Evolutionary conservation across 768 basidiomycete species (phyloP).

Genomic region (Collybia sordida): DNA sequence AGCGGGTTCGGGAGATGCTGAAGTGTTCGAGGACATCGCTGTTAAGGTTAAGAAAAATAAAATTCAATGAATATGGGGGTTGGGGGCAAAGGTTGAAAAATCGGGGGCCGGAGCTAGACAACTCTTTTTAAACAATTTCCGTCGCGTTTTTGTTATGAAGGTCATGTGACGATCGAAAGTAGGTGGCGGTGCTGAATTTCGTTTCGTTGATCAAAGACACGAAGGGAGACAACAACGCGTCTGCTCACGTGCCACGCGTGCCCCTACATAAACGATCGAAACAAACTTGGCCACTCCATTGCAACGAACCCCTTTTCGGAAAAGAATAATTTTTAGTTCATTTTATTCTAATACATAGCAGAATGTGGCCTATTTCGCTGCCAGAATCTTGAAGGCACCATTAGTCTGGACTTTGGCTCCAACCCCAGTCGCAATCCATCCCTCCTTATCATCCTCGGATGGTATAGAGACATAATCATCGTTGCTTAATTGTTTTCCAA

Average conservation of each 20-base stretch:
- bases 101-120: slow-evolving; percentile 3
- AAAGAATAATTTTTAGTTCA: not conserved
- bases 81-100: slow-evolving; percentile 20
- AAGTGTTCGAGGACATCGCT: slow-evolving; percentile 23
- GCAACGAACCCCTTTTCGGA: not conserved
- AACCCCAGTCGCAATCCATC: slow-evolving; percentile 47
- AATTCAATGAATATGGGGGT: slow-evolving; percentile 2
- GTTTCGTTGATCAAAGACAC: slow-evolving; percentile 33
- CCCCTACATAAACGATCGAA: not conserved
- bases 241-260: slow-evolving; percentile 19
- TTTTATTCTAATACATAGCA: slow-evolving; percentile 1
- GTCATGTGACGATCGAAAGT: slow-evolving; percentile 20
- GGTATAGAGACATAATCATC: slow-evolving; percentile 40
- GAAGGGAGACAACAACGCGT: slow-evolving; percentile 16
- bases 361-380: not conserved
- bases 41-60: slow-evolving; percentile 9
- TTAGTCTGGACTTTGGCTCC: slow-evolving; percentile 57
- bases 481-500: slow-evolving; percentile 51
- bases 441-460: slow-evolving; percentile 30
- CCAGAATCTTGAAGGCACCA: slow-evolving; percentile 57
- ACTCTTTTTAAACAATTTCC: slow-evolving; percentile 31
- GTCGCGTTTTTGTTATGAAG: slow-evolving; percentile 15
- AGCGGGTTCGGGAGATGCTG: slow-evolving; percentile 20
- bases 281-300: not conserved
- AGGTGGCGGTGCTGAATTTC: slow-evolving; percentile 42